Conservation (phyloP, 768 basidiomycete genomes). For the Jaapia argillacea region DNA sequence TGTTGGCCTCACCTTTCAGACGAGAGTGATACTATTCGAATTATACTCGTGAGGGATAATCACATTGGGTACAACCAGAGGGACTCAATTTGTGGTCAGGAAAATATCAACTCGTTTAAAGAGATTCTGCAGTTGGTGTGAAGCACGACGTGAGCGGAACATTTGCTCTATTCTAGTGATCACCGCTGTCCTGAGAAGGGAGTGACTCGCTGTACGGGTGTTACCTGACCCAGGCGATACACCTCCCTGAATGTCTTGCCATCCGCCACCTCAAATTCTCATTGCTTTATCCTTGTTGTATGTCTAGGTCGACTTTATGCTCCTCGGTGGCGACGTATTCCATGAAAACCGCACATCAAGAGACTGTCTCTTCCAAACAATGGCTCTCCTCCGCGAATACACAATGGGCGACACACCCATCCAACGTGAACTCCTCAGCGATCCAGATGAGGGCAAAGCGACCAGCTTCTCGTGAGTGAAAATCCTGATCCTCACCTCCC, state of each 20-base stretch:
- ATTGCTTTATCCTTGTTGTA: no score
- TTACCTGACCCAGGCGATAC: no score
- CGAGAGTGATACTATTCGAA: constrained; percentile 57
- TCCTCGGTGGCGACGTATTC: constrained; percentile 93
- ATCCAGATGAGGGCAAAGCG: constrained; percentile 85
- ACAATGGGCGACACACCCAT: constrained; percentile 84
- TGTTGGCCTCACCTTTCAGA: neutral
- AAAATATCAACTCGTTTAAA: constrained; percentile 90
- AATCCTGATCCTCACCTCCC: no score
- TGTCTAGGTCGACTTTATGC: constrained; percentile 83
- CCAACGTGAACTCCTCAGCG: constrained; percentile 84
- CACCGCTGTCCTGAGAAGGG: no score
- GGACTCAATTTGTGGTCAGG: constrained; percentile 89
- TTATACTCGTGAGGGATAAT: constrained; percentile 91
- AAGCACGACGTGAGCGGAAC: no score
- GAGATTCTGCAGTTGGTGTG: constrained; percentile 92
- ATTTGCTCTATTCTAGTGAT: no score
- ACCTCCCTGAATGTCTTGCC: no score
- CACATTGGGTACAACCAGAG: constrained; percentile 93
- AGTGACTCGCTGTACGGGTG: no score
- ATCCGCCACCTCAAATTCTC: no score
- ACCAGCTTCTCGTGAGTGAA: constrained; percentile 69
- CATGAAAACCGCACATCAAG: constrained; percentile 96
- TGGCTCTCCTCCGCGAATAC: constrained; percentile 84
- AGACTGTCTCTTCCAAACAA: constrained; percentile 81